These are phyloP conservation scores for Mortierella hygrophila DNA, from an alignment of 192 early-diverging fungal genomes.

Conservation along the genomic window DNA sequence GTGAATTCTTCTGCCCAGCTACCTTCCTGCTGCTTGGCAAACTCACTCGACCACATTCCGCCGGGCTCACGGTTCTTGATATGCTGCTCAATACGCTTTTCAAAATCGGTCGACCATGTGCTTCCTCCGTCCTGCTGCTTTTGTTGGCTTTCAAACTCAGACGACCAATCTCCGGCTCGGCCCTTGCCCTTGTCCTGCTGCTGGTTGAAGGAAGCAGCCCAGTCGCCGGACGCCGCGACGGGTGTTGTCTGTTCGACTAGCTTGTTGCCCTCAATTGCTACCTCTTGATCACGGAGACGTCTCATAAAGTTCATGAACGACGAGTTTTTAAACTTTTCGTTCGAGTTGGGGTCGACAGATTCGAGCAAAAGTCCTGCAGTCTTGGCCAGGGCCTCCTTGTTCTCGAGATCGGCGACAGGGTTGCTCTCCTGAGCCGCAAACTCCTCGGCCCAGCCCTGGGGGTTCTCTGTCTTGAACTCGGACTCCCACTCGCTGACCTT, in stretches of 20 bases:
- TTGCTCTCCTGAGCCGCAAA: slow-evolving; percentile 65
- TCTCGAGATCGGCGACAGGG: slow-evolving; percentile 45
- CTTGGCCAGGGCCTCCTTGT: slow-evolving; percentile 79
- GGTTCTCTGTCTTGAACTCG: slow-evolving; percentile 68
- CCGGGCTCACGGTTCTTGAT: slow-evolving; percentile 63
- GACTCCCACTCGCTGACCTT: slow-evolving; percentile 70
- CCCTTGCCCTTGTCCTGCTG: slow-evolving; percentile 47
- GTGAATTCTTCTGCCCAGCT: slow-evolving; percentile 74
- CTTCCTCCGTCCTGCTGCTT: slow-evolving; percentile 55
- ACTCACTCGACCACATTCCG: slow-evolving; percentile 67
- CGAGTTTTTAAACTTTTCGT: slow-evolving; percentile 95
- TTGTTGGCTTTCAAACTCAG: slow-evolving; percentile 42
- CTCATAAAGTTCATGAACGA: slow-evolving; percentile 96
- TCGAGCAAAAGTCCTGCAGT: slow-evolving; percentile 88
- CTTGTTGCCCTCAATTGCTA: slow-evolving; percentile 91
- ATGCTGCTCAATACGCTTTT: slow-evolving; percentile 65
- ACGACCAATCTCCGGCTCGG: slow-evolving; percentile 39
- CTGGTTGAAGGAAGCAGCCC: slow-evolving; percentile 49
- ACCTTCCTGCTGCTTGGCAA: slow-evolving; percentile 67
- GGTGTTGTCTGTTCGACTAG: slow-evolving; percentile 73
- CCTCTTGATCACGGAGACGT: slow-evolving; percentile 88
- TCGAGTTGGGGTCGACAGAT: slow-evolving; percentile 77
- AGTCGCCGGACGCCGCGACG: slow-evolving; percentile 27
- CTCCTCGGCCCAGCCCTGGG: slow-evolving; percentile 66
- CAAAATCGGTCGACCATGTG: slow-evolving; percentile 82